Evolutionary conservation across 352 stramenopile species (phyloP).

Genomic region (Phytophthora boehmeriae): DNA sequence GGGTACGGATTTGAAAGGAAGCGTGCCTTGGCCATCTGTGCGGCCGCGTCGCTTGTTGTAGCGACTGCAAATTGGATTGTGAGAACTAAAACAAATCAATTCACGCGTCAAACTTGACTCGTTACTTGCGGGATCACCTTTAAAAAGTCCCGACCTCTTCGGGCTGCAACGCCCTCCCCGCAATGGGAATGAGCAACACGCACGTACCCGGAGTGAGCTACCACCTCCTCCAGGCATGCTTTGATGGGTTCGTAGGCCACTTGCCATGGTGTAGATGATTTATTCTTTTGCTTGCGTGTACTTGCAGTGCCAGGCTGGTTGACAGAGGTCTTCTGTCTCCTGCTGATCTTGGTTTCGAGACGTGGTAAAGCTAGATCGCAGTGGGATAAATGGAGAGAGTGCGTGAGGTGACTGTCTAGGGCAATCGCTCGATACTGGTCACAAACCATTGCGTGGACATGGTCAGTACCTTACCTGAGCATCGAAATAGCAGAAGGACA

Average conservation of each 20-base stretch:
- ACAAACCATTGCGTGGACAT: too few relatives aligned
- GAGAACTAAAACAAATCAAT: neutral
- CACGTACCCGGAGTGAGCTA: neutral
- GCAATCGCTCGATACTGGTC: neutral
- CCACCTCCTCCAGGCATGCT: neutral
- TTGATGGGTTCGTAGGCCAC: neutral
- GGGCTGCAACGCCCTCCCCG: neutral
- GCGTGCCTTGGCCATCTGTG: slow-evolving; percentile 8
- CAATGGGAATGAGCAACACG: neutral
- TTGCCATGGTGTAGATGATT: too few relatives aligned
- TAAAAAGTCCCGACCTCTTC: neutral
- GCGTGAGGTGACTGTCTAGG: neutral
- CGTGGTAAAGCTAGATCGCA: neutral
- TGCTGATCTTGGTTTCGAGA: neutral
- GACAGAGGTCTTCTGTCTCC: too few relatives aligned
- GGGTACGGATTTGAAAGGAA: slow-evolving; percentile 22
- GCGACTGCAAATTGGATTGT: neutral
- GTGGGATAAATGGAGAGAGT: slow-evolving; percentile 1
- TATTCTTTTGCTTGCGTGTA: too few relatives aligned
- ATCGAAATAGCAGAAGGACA: too few relatives aligned
- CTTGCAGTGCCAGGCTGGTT: neutral
- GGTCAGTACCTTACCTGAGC: neutral
- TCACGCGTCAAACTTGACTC: neutral
- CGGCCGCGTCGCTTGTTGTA: neutral
- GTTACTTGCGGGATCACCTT: neutral